Evolutionary conservation across 1,139 yeast species (phyloP), one percentile per base, ranked within the genome.

Genomic region (Meyerozyma elateridarum): DNA sequence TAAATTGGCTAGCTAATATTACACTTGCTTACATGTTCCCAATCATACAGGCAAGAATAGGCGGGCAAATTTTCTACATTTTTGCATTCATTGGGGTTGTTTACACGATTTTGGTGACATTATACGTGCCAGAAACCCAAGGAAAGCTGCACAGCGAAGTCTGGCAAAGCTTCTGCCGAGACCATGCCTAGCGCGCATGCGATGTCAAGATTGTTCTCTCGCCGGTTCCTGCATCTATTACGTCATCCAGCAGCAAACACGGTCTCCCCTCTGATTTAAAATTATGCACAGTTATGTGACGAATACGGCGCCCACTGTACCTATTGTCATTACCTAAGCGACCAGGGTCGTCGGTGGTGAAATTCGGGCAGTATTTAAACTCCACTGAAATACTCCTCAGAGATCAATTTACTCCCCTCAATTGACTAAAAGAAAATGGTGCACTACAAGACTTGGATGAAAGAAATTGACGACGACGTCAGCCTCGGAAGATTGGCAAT

Each of bases 401-500:
- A 11, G 6, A 9, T 21, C 5, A n/a, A n/a, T n/a, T n/a, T n/a
- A n/a, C n/a, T n/a, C n/a, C n/a, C n/a, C n/a, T n/a, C n/a, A n/a
- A n/a, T n/a, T n/a, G n/a, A 13, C 14, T 7, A 14, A n/a, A 15
- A 12, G 29, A 56, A 36, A 40, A 67, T 67, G 73, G 72, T 66
- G 28, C 45, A 64, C 37, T 65, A 61, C 46, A 53, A 54, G 42
- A 37, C 59, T 31, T 83, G 93, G 93, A 59, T 78, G 61, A 54
- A 57, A 27, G 65, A 70, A 9, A 51, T 81, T 36, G 57, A 63
- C 37, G 85, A 79, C 52, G 64, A 76, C 52, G 61, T 70, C 25
- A 50, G 51, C 24, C 41, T 83, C 31, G 64, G 81, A 6, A 60
- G 69, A 41, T 64, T 84, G 36, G 66, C 89, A 0, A 65, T 83